Evolutionary conservation across 2,329 filamentous ascomycete genomes (phyloP).

Genomic region (Pleochaeta shiraiana): DNA sequence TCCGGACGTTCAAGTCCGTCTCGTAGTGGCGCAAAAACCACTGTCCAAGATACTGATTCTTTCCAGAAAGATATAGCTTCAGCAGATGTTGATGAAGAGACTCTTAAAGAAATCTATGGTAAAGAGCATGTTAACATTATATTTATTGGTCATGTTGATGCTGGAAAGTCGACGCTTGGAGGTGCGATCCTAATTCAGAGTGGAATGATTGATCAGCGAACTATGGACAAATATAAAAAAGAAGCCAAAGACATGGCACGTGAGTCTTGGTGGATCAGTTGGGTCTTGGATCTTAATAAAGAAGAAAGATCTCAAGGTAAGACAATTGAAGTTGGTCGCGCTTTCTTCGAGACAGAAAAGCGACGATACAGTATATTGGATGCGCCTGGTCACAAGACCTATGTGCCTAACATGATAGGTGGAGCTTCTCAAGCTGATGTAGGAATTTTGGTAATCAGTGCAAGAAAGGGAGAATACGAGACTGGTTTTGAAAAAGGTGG

Average conservation of each 20-base stretch:
- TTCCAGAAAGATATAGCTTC: conserved; percentile 46
- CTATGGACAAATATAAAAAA: conserved; percentile 92
- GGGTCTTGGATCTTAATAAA: conserved; percentile 92
- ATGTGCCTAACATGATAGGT: conserved; percentile 96
- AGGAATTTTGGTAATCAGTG: conserved; percentile 86
- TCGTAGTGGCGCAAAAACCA: conserved; percentile 31
- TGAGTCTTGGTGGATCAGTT: conserved; percentile 98
- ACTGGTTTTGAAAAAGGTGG: conserved; percentile 95
- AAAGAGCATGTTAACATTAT: conserved; percentile 91
- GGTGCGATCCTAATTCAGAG: conserved; percentile 84
- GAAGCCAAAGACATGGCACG: conserved; percentile 92
- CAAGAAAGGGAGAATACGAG: conserved; percentile 96
- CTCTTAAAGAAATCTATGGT: conserved; percentile 86
- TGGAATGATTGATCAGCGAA: conserved; percentile 98
- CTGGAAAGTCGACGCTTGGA: conserved; percentile 90
- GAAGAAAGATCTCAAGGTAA: conserved; percentile 94
- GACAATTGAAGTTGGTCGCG: conserved; percentile 91
- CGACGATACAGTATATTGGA: conserved; percentile 92
- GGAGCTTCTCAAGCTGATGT: conserved; percentile 86
- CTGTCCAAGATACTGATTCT: conserved; percentile 49
- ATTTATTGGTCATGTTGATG: conserved; percentile 96
- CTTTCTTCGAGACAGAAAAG: conserved; percentile 94
- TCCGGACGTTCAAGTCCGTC: conserved; percentile 69
- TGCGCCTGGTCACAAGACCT: conserved; percentile 94
- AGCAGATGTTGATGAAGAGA: conserved; percentile 58